A percentile compares a stretch with the other conserved stretches of the same genome.
phyloP scores from a whole-genome alignment of 2,329 filamentous ascomycete species.

The Ophiostoma fasciatum region DNA sequence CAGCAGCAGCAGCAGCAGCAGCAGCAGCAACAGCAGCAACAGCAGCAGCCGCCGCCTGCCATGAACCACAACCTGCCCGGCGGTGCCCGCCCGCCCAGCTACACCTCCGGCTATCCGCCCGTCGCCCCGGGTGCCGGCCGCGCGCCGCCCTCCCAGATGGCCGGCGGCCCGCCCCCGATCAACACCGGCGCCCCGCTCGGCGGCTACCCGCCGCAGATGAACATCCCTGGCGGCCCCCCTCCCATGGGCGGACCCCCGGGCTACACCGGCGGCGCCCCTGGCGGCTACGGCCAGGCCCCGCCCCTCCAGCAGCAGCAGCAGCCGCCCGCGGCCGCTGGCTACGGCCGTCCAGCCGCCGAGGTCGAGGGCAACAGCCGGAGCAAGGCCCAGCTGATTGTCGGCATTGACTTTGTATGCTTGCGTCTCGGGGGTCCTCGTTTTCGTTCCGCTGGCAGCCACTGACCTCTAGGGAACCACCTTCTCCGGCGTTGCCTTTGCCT shows the following conservation, averaged over 20 bases:
- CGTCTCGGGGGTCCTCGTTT: too few species aligned
- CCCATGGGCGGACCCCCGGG: conserved; percentile 29
- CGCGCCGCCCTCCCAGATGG: conserved; percentile 44
- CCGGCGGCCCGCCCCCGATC: conserved; percentile 51
- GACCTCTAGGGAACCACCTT: conserved; percentile 97
- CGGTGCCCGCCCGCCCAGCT: conserved; percentile 48
- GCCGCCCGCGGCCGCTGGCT: conserved; percentile 23
- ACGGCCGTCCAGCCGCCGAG: conserved; percentile 41
- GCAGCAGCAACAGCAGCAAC: conserved; percentile 10
- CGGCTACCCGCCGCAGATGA: conserved; percentile 45
- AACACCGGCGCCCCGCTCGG: conserved; percentile 45
- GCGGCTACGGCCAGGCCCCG: conserved; percentile 33
- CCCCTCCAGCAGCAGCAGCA: conserved; percentile 19
- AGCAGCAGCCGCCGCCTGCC: conserved; percentile 32
- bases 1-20: background rate
- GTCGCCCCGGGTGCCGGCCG: conserved; percentile 27
- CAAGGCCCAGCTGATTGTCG: conserved; percentile 95
- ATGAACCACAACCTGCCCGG: conserved; percentile 41
- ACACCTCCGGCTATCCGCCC: conserved; percentile 41
- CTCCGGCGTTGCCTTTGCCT: conserved; percentile 92
- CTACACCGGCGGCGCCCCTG: conserved; percentile 27
- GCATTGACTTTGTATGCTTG: conserved; percentile 89
- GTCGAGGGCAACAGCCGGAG: conserved; percentile 78
- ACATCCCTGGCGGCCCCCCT: conserved; percentile 26
- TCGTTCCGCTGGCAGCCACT: too few species aligned